Evolutionary conservation across 2,329 filamentous ascomycete genomes (phyloP).

Genomic region (Trichoderma cornu-damae): DNA sequence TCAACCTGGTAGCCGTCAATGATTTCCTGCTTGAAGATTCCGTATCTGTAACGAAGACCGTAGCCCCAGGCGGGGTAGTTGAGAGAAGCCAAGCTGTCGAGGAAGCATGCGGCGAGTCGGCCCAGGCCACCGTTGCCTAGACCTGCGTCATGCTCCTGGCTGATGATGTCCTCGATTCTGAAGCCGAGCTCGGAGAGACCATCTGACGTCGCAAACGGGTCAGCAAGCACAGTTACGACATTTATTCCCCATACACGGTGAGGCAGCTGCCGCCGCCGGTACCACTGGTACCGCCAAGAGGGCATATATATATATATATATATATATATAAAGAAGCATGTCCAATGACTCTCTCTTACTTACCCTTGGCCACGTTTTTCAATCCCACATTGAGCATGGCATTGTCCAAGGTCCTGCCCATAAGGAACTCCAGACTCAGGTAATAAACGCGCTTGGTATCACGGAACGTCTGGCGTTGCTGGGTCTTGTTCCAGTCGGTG

Average conservation of each 20-base stretch:
- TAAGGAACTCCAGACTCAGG: slow-evolving; percentile 92
- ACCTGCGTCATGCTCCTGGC: slow-evolving; percentile 92
- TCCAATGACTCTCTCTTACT: slow-evolving; percentile 28
- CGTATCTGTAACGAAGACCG: slow-evolving; percentile 88
- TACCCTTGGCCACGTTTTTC: slow-evolving; percentile 79
- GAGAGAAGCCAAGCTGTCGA: slow-evolving; percentile 90
- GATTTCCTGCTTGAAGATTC: slow-evolving; percentile 99
- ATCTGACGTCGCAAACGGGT: slow-evolving; percentile 44
- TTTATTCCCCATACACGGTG: too few relatives aligned
- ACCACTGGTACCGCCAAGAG: too few relatives aligned
- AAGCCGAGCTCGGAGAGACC: slow-evolving; percentile 88
- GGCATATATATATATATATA: too few relatives aligned
- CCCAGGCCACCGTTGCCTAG: slow-evolving; percentile 94
- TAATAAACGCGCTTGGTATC: slow-evolving; percentile 97
- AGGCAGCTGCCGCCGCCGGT: too few relatives aligned
- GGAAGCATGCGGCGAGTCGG: slow-evolving; percentile 90
- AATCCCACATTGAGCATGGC: slow-evolving; percentile 93
- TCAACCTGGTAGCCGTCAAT: slow-evolving; percentile 97
- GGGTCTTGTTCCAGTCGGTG: slow-evolving; percentile 95
- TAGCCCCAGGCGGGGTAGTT: slow-evolving; percentile 98
- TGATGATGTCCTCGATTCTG: slow-evolving; percentile 91
- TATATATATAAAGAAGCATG: too few relatives aligned
- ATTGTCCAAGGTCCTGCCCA: slow-evolving; percentile 95
- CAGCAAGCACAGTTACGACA: too few relatives aligned
- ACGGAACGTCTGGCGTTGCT: slow-evolving; percentile 86